Percentiles rank a stretch among this genome's conserved stretches.
phyloP scores from a whole-genome alignment of 106 monocot species.

The Platanthera guangdongensis region DNA sequence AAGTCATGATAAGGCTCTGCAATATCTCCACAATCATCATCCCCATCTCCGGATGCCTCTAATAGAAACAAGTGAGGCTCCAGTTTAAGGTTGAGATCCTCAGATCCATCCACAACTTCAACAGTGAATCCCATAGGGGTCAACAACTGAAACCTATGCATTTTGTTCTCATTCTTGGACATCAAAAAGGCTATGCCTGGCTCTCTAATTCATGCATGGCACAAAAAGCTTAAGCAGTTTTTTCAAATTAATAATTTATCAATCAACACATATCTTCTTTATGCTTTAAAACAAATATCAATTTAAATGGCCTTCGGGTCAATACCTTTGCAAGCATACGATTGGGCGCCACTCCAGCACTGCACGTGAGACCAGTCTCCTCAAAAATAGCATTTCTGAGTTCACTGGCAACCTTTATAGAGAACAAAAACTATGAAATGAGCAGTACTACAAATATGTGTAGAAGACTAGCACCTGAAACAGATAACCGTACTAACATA shows the following conservation, averaged over 20 bases:
- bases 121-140: background rate
- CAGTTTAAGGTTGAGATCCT: too few species aligned
- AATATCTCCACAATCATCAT: too few species aligned
- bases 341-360: slow-evolving; percentile 92
- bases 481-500: background rate
- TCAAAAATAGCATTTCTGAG: slow-evolving; percentile 65
- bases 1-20: too few species aligned
- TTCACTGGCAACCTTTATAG: slow-evolving; percentile 67
- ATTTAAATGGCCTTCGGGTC: background rate
- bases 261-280: slow-evolving; percentile 1
- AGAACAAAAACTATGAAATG: slow-evolving; percentile 7
- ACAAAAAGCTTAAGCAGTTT: background rate
- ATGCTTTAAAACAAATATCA: background rate
- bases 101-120: too few species aligned
- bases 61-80: too few species aligned
- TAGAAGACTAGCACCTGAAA: background rate
- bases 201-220: background rate
- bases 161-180: background rate
- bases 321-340: slow-evolving; percentile 91
- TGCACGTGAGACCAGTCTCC: slow-evolving; percentile 95
- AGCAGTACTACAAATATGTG: background rate
- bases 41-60: too few species aligned
- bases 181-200: background rate
- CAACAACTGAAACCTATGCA: background rate
- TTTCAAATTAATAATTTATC: background rate